Base-by-base conservation (phyloP, 768 basidiomycete species). In the Pleurotus salmoneostramineus region DNA sequence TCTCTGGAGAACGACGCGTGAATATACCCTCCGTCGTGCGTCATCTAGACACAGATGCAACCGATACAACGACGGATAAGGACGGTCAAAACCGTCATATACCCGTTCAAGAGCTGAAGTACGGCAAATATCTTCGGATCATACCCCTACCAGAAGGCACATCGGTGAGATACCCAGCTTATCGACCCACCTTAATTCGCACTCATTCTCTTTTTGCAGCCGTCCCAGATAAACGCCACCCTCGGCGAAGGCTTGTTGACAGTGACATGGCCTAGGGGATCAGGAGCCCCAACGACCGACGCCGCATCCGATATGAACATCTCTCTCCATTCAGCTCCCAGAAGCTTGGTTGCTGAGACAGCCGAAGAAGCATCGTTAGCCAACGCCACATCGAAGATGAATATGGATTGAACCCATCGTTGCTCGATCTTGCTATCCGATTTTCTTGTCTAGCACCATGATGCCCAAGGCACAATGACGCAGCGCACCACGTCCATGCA, bases 231-330 rank as follows among this genome's bases (percentile, higher is more conserved):
- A 6, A 57, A 57, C 21, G 61, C 61, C n/a, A 58, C 50, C 7
- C 57, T 62, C 17, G 54, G 36, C 12, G 61, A 62, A 27, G 61
- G 61, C 21, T 55, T 62, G 51, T 56, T 62, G 10, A 62, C 61
- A 10, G 54, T 62, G 11, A 51, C 61, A 5, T 62, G 61, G 61
- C 61, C 61, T 37, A 58, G 61, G 7, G 52, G 52, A 32, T 7
- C 40, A 32, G 36, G 36, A 17, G 21, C n/a, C 17, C 14, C 40
- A 10, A 21, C 52, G 6, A 33, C 52, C 14, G 52, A 55, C 27
- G 52, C 43, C 40, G 52, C 40, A 17, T 55, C 52, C 17, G 52
- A 55, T 43, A 55, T 55, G 52, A 31, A 44, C 32, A 32, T 55
- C 43, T 55, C 52, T 27, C 40, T 55, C 21, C 52, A 54, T 8